Base-by-base conservation (phyloP, 2,329 filamentous ascomycete genomes). In the Incumbomyces lentus region DNA sequence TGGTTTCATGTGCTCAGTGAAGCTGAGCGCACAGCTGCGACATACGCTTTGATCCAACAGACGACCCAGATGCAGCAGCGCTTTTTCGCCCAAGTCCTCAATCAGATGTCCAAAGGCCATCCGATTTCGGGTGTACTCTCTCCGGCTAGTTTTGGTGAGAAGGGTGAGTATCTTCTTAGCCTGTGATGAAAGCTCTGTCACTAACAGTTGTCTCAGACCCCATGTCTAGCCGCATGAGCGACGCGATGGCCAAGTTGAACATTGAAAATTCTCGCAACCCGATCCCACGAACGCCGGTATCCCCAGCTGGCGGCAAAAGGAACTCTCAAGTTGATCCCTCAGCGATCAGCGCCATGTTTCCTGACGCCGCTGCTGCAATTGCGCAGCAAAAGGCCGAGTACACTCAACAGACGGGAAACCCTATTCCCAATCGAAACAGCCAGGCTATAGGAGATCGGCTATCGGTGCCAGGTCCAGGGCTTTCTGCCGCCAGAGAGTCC, bases 1-100 rank as follows among this genome's bases (percentile, higher is more conserved):
- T 98, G 92, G 92, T 98, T 98, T 68, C 84, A 89, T 52, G 92
- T 98, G 45, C 73, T 98, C 54, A 96, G 90, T 62, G 92, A 96
- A 69, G 89, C 92, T 22, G 92, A 98, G 69, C 79, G 92, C 52
- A 98, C 92, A 16, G 92, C 92, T 52, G 92, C 92, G 40, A 71
- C 96, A 49, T 98, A 98, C 65, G 90, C 92, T 51, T 73, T 98
- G 58, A 75, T 98, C 50, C 92, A 98, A 71, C 92, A 98, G 74
- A 96, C 92, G 5, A 98, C 92, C 3, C 92, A 96, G 68, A 90
- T 98, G 51, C 92, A 98, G 70, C 95, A 96, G 62, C 82, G 92
- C 46, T 98, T 98, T 74, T 98, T 98, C 69, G 96, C 96, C 57
- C 90, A 96, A 68, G 88, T 98, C 39, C 73, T 98, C 58, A 89